Evolutionary conservation across 169 alveolate species (phyloP), one percentile per base, ranked within the genome.

Genomic region (Eimeria maxima): DNA sequence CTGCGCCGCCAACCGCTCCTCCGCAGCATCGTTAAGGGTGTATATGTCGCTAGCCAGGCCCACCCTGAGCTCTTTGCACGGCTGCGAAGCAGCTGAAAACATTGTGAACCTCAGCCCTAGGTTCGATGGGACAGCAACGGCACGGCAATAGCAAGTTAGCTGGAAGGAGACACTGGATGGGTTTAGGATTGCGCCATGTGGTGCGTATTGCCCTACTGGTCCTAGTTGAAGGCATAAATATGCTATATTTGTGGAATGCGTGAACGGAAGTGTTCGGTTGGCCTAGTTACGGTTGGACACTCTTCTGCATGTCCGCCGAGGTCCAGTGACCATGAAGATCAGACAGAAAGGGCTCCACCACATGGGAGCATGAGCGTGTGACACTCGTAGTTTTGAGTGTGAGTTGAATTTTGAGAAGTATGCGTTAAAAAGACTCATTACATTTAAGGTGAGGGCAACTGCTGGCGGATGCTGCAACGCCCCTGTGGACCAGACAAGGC

Each of bases 1-100:
- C 45, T n/a, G 90, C 53, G n/a, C 69, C 3, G 73, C 90, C 27
- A 47, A 29, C 27, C 90, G 90, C 47, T 81, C 90, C 90, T 81
- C 73, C 47, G 50, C 90, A 10, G 63, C 71, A 27, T 81, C 90
- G 33, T 24, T 14, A 24, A 81, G 69, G 45, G 90, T 81, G 90
- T 50, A 81, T n/a, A 81, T 27, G 47, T 47, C 67, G 65, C 73
- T 81, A 14, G 73, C 55, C 73, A 81, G 73, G 47, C 90, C 71
- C n/a, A 20, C 73, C 22, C 73, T 47, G 50, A 45, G 11, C 11
- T 50, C 90, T 29, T 14, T 81, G 45, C 29, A 55, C 73, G 22
- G 69, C 47, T 47, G n/a, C 7, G 90, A 81, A 10, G 8, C 90
- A 47, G n/a, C 29, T n/a, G 90, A 81, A 50, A 81, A 53, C 90